Conservation (phyloP, 2,329 filamentous ascomycete genomes). For the Magnaporthales sp. region DNA sequence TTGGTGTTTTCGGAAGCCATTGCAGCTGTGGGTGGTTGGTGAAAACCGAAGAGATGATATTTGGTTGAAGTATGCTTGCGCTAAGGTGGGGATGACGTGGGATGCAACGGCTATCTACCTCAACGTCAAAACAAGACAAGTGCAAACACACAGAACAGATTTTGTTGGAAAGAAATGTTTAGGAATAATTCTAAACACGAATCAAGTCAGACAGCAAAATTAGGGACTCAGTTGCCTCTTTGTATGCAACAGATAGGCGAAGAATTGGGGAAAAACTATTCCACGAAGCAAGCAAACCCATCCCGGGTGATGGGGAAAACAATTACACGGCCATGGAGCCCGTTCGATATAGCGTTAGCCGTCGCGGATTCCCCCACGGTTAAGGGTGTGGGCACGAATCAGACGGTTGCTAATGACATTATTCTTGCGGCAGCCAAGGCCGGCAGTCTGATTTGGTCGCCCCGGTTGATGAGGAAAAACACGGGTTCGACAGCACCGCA, state of each 20-base stretch:
- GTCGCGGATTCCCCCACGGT: neutral
- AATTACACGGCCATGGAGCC: neutral
- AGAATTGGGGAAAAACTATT: neutral
- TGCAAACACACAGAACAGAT: neutral
- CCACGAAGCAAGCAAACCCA: neutral
- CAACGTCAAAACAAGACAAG: neutral
- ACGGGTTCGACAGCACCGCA: neutral
- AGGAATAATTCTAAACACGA: neutral
- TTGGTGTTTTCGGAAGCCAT: slow-evolving; percentile 1
- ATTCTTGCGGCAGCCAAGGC: neutral
- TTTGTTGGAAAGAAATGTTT: neutral
- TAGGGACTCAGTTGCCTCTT: neutral
- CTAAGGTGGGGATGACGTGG: neutral
- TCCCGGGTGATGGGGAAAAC: neutral
- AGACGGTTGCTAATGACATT: neutral
- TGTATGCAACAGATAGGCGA: neutral
- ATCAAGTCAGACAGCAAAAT: neutral
- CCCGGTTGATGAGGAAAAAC: neutral
- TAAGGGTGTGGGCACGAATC: neutral
- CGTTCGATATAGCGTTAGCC: neutral
- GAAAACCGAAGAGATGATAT: neutral
- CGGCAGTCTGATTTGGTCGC: neutral
- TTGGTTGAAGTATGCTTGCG: neutral
- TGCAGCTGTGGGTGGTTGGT: neutral
- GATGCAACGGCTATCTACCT: neutral